Base-by-base conservation (phyloP, 495 filamentous ascomycete species). In the Aspergillus steynii region DNA sequence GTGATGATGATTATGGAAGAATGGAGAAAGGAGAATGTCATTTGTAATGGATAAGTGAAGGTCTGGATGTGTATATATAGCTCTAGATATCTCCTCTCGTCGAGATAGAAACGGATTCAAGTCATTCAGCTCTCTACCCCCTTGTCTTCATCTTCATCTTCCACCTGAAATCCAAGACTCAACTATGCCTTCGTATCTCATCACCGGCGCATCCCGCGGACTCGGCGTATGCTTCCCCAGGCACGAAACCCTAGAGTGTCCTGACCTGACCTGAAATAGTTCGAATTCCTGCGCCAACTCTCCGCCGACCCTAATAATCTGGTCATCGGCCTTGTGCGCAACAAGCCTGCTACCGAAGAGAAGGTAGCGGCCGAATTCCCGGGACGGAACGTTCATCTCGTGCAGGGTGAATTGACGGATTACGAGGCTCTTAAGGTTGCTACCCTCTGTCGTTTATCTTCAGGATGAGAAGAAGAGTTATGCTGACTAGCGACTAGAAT, bases 351-450 rank as follows among this genome's bases (percentile, higher is more conserved):
- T 0, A 71, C 74, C 1, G 67, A 74, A 14, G 50, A 58, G 7
- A 66, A 66, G 42, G 49, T 72, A 14, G 45, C 52, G n/a, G 42
- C 68, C 9, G 68, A 74, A 46, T 65, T 80, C 46, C 62, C 61
- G 4, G 46, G 61, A 6, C 72, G 74, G 50, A 83, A 82, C 28
- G 63, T 83, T 50, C 77, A 82, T 58, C 75, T 84, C 57, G 25
- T 83, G 42, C 64, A 80, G n/a, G 80, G 63, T 8, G 77, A 86
- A 57, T 50, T 79, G 26, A 71, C 60, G 5, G 69, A 82, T 48
- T 68, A 71, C 42, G 67, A 68, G 15, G 69, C 69, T 10, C 58
- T 82, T 29, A 74, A 78, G 28, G 74, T 66, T 1, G 58, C 9
- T 42, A 1, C 20, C 20, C 20, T 20, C 4, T 14, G 9, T 14